These are phyloP conservation scores for Trichoderma polysporum DNA, from an alignment of 2,329 filamentous ascomycete species.

Conservation along the genomic window DNA sequence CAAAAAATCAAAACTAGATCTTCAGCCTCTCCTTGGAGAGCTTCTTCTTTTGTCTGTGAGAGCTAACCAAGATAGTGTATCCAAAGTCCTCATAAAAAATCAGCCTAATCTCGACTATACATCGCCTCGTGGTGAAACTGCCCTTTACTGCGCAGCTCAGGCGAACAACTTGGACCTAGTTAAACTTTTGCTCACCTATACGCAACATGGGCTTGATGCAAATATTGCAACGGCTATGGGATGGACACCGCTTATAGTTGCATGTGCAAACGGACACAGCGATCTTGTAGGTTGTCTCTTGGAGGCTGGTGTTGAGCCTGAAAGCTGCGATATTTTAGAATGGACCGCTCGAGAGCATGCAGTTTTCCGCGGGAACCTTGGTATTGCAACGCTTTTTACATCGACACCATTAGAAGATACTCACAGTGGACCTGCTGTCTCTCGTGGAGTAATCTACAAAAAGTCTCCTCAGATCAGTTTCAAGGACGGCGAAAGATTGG, in stretches of 20 bases:
- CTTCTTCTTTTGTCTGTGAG: constrained; percentile 14
- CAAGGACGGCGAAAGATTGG: neutral
- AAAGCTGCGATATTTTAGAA: constrained; percentile 28
- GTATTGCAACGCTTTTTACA: constrained; percentile 26
- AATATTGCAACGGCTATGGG: constrained; percentile 25
- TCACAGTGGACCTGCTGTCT: neutral
- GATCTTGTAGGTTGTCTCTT: constrained; percentile 30
- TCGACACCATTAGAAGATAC: neutral
- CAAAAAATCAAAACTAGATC: neutral
- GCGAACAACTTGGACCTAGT: constrained; percentile 20
- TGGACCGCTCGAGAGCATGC: constrained; percentile 39
- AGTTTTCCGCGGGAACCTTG: constrained; percentile 35
- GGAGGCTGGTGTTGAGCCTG: constrained; percentile 28
- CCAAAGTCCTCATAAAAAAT: neutral
- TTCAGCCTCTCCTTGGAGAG: neutral
- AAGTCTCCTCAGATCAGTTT: neutral
- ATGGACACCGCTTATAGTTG: constrained; percentile 37
- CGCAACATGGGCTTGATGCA: constrained; percentile 18
- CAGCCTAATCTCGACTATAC: constrained; percentile 13
- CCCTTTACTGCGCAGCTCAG: constrained; percentile 30
- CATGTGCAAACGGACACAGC: constrained; percentile 31
- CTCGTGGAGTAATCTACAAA: neutral
- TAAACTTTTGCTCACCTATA: constrained; percentile 20
- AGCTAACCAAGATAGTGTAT: neutral
- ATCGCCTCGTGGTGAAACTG: constrained; percentile 25